Conservation (phyloP, 2,329 filamentous ascomycete genomes). For the Arthrobotrys iridis region DNA sequence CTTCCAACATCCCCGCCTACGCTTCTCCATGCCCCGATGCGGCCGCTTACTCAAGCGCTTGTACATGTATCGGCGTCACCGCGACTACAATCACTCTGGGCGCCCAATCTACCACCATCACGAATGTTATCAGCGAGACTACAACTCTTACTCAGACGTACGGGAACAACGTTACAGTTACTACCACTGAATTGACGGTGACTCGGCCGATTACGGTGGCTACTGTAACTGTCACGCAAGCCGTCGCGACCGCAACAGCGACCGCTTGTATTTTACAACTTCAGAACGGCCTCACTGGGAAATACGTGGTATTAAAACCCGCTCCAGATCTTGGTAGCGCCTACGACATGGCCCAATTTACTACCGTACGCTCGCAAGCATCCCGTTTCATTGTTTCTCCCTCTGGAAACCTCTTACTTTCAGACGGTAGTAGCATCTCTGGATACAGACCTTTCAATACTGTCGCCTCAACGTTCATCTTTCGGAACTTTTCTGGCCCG, state of each 20-base stretch:
- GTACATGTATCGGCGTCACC: constrained; percentile 2
- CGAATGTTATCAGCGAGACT: neutral
- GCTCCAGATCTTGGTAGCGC: neutral
- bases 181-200: neutral
- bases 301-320: neutral
- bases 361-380: neutral
- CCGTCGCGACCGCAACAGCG: neutral
- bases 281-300: neutral
- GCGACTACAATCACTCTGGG: neutral
- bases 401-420: neutral
- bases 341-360: neutral
- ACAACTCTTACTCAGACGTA: neutral
- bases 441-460: neutral
- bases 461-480: neutral
- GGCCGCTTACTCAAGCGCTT: constrained; percentile 2
- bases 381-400: neutral
- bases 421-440: neutral
- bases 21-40: neutral
- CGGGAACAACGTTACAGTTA: neutral
- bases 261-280: neutral
- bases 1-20: constrained; percentile 6
- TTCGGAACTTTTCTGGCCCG: neutral
- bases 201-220: neutral
- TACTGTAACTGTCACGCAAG: neutral
- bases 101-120: neutral